Conservation (phyloP, 192 early-diverging fungal species). For the Chytriomyces confervae region DNA sequence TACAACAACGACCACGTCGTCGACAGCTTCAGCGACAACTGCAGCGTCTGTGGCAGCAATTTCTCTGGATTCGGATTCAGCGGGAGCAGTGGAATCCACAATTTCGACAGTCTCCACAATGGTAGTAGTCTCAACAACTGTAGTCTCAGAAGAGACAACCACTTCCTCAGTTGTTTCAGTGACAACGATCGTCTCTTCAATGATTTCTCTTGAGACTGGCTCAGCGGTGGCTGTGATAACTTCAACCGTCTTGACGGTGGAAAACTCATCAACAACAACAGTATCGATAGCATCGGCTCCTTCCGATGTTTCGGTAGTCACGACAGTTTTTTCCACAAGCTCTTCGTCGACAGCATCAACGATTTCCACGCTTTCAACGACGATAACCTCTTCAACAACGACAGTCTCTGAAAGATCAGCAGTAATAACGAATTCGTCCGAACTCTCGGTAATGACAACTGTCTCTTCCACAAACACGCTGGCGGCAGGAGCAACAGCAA, state of each 20-base stretch:
- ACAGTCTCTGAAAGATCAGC: background rate
- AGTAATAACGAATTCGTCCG: background rate
- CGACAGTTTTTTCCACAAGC: background rate
- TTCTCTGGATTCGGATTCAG: background rate
- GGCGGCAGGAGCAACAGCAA: background rate
- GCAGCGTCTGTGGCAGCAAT: background rate
- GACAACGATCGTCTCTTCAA: background rate
- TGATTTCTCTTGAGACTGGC: too few relatives aligned
- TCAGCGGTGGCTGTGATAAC: background rate
- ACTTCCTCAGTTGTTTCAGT: background rate
- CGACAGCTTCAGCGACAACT: background rate
- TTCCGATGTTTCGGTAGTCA: background rate
- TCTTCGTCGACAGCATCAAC: background rate
- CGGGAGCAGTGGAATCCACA: background rate
- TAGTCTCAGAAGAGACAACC: background rate
- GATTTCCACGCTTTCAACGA: constrained; percentile 2
- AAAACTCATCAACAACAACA: too few relatives aligned
- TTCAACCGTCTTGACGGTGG: too few relatives aligned
- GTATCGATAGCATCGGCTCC: too few relatives aligned
- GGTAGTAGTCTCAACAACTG: background rate
- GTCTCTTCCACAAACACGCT: background rate
- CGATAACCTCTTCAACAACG: background rate
- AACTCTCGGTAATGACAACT: background rate
- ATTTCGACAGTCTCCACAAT: constrained; percentile 2
- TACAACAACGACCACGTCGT: background rate